Evolutionary conservation across 345 rosid species (phyloP).

Genomic region (Eutrema heterophyllum): DNA sequence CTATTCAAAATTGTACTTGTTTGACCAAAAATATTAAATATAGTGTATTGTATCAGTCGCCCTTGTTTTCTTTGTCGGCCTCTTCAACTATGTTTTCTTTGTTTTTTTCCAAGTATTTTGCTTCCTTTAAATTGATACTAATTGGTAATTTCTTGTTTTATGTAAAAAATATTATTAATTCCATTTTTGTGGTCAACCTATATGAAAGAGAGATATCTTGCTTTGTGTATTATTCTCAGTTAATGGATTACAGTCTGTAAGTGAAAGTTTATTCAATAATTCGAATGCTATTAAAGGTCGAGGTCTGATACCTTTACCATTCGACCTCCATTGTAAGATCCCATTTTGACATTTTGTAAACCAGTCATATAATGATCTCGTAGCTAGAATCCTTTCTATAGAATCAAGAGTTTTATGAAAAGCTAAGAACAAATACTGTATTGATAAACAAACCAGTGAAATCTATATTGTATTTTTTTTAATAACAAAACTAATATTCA

Average conservation of each 20-base stretch:
- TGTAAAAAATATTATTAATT: neutral
- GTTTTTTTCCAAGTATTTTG: slow-evolving; percentile 7
- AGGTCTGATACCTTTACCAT: neutral
- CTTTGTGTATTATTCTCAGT: neutral
- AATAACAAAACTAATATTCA: neutral
- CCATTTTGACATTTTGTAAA: neutral
- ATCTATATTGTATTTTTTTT: too few relatives aligned
- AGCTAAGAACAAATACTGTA: neutral
- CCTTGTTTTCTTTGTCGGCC: neutral
- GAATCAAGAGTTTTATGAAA: too few relatives aligned
- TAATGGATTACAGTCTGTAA: slow-evolving; percentile 1
- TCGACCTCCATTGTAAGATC: neutral
- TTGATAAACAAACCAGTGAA: neutral
- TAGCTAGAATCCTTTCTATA: neutral
- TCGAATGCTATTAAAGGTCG: neutral
- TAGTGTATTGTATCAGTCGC: neutral
- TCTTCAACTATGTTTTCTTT: neutral
- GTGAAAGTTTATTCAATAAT: neutral
- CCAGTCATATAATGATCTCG: neutral
- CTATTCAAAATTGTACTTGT: neutral
- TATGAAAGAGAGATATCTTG: neutral
- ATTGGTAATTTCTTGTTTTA: neutral
- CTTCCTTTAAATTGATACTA: neutral
- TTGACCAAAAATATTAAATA: neutral
- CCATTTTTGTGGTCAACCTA: neutral